A percentile compares a stretch with the other conserved stretches of the same genome.
These are phyloP conservation scores for Cyclocybe aegerita DNA, from an alignment of 768 basidiomycete genomes.

Conservation along the genomic window DNA sequence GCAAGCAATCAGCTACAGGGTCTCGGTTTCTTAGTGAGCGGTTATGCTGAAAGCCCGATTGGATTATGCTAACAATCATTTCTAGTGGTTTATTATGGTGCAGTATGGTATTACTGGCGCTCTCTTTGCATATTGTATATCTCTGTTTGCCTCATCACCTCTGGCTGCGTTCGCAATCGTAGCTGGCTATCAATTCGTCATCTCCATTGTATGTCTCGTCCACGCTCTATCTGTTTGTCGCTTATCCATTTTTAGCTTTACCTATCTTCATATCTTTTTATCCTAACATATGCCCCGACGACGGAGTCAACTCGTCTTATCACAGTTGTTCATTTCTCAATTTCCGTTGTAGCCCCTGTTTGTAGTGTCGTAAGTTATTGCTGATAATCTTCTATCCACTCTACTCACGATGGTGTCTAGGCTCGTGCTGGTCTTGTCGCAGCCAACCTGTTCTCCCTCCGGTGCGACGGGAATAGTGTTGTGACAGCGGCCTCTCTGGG, in stretches of 20 bases:
- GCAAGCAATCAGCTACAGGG: conserved; percentile 63
- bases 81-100: conserved; percentile 69
- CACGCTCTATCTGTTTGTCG: background rate
- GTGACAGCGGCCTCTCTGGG: conserved; percentile 50
- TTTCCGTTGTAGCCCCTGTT: conserved; percentile 68
- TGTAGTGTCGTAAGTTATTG: conserved; percentile 56
- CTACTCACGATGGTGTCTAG: conserved; percentile 30
- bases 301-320: conserved; percentile 53
- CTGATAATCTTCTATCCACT: background rate
- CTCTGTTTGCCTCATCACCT: conserved; percentile 60
- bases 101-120: conserved; percentile 70
- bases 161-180: conserved; percentile 72
- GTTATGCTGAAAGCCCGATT: background rate
- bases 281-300: conserved; percentile 69
- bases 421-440: conserved; percentile 72
- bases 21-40: conserved; percentile 57
- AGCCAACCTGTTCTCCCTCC: conserved; percentile 71
- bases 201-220: conserved; percentile 60
- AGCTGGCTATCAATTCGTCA: conserved; percentile 72
- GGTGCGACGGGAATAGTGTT: conserved; percentile 56
- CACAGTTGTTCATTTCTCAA: conserved; percentile 66
- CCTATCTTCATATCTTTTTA: conserved; percentile 65
- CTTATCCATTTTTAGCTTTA: conserved; percentile 44
- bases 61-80: conserved; percentile 1
- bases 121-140: conserved; percentile 67